phyloP scores from a whole-genome alignment of 2,329 filamentous ascomycete species.

The Nannizziopsis arthrosporioides region DNA sequence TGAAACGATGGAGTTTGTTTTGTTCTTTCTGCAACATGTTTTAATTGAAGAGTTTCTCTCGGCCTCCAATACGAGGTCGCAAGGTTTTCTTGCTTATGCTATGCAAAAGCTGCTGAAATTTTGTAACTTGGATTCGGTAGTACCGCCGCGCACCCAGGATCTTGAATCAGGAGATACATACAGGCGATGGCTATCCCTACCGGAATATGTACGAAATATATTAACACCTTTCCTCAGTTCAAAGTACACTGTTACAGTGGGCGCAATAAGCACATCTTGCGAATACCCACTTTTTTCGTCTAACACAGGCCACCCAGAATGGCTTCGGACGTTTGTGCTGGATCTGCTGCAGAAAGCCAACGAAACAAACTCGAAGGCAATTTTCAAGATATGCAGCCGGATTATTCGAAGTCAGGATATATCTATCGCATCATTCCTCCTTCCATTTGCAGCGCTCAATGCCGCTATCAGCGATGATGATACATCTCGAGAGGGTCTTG shows the following conservation, averaged over 20 bases:
- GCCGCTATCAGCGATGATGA: constrained; percentile 63
- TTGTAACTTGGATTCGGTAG: constrained; percentile 56
- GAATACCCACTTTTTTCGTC: constrained; percentile 69
- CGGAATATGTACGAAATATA: constrained; percentile 65
- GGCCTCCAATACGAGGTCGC: constrained; percentile 71
- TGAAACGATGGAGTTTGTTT: constrained; percentile 75
- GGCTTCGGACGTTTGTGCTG: constrained; percentile 69
- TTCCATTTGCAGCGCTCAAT: constrained; percentile 79
- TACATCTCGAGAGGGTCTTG: constrained; percentile 52
- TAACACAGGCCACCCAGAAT: constrained; percentile 59
- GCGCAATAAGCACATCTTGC: constrained; percentile 42
- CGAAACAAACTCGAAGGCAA: constrained; percentile 57
- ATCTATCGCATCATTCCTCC: constrained; percentile 72
- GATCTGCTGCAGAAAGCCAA: constrained; percentile 72
- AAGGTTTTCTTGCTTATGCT: constrained; percentile 83
- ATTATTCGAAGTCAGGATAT: constrained; percentile 78
- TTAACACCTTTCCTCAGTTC: constrained; percentile 82
- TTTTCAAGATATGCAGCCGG: constrained; percentile 71
- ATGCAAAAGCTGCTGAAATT: constrained; percentile 84
- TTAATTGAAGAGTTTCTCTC: constrained; percentile 86
- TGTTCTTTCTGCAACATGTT: constrained; percentile 75
- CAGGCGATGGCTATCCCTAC: constrained; percentile 64
- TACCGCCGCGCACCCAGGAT: constrained; percentile 39
- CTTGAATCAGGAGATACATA: constrained; percentile 51
- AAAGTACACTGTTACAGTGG: constrained; percentile 60